A percentile compares a stretch with the other conserved stretches of the same genome.
Conservation (phyloP, 768 basidiomycete genomes). For the Lentinula sp. region DNA sequence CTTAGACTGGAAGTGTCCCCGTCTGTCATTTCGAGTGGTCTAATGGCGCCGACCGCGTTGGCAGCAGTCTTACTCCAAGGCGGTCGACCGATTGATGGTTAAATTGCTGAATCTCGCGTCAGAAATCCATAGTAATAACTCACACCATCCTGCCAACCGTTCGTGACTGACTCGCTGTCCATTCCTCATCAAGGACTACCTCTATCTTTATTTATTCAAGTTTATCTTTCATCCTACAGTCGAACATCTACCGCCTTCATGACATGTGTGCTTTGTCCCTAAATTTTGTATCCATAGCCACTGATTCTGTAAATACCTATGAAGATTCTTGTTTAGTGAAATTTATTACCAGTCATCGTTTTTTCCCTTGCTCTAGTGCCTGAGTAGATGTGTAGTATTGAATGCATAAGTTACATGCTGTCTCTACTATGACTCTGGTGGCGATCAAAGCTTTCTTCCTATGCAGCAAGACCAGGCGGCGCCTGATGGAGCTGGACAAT, state of each 20-base stretch:
- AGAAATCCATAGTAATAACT: no score
- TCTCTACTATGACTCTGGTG: no score
- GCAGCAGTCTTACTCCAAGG: constrained; percentile 51
- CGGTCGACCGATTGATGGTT: constrained; percentile 51
- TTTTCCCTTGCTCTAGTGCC: no score
- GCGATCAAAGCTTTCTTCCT: no score
- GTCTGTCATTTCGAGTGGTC: constrained; percentile 46
- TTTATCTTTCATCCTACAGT: no score
- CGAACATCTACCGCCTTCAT: no score
- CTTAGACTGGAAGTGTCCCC: constrained; percentile 51
- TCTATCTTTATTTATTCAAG: background rate
- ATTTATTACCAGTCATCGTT: no score
- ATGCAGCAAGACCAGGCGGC: background rate
- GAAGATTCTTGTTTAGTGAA: no score
- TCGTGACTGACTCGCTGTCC: background rate
- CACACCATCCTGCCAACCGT: no score
- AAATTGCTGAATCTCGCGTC: background rate
- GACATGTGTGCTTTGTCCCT: background rate
- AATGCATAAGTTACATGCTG: no score
- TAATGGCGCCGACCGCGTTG: constrained; percentile 46
- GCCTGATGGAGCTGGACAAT: background rate
- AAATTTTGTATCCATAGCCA: background rate
- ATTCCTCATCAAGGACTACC: background rate
- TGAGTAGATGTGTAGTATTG: no score
- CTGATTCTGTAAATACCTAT: background rate